phyloP scores from a whole-genome alignment of 495 filamentous ascomycete genomes.

The Xylaria palmicola region DNA sequence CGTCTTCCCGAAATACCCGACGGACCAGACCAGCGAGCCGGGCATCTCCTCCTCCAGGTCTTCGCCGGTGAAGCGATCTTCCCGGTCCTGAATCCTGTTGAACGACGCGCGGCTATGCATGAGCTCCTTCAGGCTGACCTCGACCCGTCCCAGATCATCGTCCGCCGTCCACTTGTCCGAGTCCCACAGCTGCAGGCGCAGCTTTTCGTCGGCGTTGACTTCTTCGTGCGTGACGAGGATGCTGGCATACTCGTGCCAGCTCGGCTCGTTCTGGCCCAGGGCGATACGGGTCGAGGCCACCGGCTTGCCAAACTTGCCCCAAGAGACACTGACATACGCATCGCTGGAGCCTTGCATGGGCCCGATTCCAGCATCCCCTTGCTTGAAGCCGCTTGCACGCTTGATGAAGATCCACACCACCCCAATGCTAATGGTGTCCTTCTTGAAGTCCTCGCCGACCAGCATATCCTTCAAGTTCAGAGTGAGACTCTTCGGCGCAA shows the following conservation, averaged over 20 bases:
- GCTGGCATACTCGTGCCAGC: constrained; percentile 66
- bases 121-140: constrained; percentile 62
- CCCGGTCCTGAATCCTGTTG: constrained; percentile 54
- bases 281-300: constrained; percentile 63
- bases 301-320: constrained; percentile 75
- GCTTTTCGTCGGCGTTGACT: constrained; percentile 67
- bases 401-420: constrained; percentile 63
- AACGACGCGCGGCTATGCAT: constrained; percentile 55
- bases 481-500: constrained; percentile 70
- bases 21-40: constrained; percentile 65
- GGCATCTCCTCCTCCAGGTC: constrained; percentile 66
- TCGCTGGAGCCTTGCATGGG: constrained; percentile 62
- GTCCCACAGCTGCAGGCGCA: constrained; percentile 70
- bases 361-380: constrained; percentile 59
- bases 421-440: constrained; percentile 64
- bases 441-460: constrained; percentile 73
- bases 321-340: constrained; percentile 67
- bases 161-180: constrained; percentile 67
- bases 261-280: constrained; percentile 59
- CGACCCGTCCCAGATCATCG: constrained; percentile 69
- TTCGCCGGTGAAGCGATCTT: constrained; percentile 59
- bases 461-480: constrained; percentile 73
- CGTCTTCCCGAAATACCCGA: constrained; percentile 68
- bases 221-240: constrained; percentile 66
- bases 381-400: constrained; percentile 62